phyloP scores from a whole-genome alignment of 2,329 filamentous ascomycete genomes.

The Bipolaris victoriae region DNA sequence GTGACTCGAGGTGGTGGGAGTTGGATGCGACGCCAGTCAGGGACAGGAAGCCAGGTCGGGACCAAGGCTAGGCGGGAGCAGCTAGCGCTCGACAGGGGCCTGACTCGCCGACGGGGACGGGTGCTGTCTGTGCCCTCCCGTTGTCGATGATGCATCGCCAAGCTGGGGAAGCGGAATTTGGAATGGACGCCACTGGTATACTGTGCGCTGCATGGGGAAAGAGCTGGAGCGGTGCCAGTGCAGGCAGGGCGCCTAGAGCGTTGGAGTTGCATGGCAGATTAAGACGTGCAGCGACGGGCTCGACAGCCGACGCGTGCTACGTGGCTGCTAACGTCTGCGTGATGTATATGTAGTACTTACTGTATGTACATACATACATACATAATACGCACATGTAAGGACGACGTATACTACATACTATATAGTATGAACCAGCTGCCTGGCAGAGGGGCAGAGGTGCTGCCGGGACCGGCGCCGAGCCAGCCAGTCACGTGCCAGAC shows the following conservation, averaged over 20 bases:
- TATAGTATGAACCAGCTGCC: too few relatives aligned
- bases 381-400: too few relatives aligned
- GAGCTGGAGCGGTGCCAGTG: neutral
- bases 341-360: too few relatives aligned
- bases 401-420: too few relatives aligned
- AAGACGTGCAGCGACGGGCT: slow-evolving; percentile 5
- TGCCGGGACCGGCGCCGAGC: too few relatives aligned
- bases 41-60: neutral
- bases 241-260: slow-evolving; percentile 3
- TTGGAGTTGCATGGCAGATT: slow-evolving; percentile 14
- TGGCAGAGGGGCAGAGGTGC: too few relatives aligned
- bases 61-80: slow-evolving; percentile 4
- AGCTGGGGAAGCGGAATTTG: slow-evolving; percentile 22
- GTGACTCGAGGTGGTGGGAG: neutral
- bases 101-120: slow-evolving; percentile 15
- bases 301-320: slow-evolving; percentile 8
- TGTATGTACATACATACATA: too few relatives aligned
- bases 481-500: neutral
- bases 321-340: slow-evolving; percentile 13
- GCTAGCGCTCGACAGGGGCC: slow-evolving; percentile 8
- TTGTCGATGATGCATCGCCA: slow-evolving; percentile 21
- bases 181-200: neutral
- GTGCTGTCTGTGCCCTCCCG: slow-evolving; percentile 20
- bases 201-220: slow-evolving; percentile 8
- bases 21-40: slow-evolving; percentile 1